Evolutionary conservation across 202 grass and related monocot species (phyloP), one percentile per base, ranked within the genome.

Genomic region (Schoenoplectus tabernaemontani): DNA sequence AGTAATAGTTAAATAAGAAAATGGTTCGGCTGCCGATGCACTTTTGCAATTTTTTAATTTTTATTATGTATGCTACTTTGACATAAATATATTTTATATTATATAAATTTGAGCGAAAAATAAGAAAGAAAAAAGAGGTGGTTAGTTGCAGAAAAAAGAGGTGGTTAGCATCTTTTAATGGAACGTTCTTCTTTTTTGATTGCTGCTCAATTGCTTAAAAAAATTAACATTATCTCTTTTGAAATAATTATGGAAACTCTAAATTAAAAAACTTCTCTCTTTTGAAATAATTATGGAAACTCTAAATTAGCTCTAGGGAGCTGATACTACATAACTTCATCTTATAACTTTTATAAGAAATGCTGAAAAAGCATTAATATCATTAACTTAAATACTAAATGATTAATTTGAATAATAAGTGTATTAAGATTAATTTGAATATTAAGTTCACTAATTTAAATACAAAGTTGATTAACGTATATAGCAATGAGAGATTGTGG

Each of bases 301-400:
- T 79, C 76, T 28, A 79, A 57, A 43, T 60, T 38, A 79, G 76
- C 76, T 60, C 62, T 79, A 62, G n/a, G n/a, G n/a, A n/a, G n/a
- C n/a, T n/a, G n/a, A n/a, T n/a, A n/a, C n/a, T n/a, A n/a, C n/a
- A n/a, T n/a, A n/a, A n/a, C n/a, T n/a, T n/a, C n/a, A n/a, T n/a
- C n/a, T n/a, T n/a, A n/a, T n/a, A n/a, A n/a, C n/a, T n/a, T n/a
- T n/a, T n/a, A n/a, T n/a, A n/a, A n/a, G n/a, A n/a, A n/a, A n/a
- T n/a, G n/a, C n/a, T n/a, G n/a, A n/a, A n/a, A n/a, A n/a, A n/a
- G n/a, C n/a, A n/a, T n/a, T n/a, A n/a, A n/a, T n/a, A n/a, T n/a
- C n/a, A n/a, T n/a, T n/a, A n/a, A n/a, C n/a, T n/a, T n/a, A n/a
- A n/a, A n/a, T n/a, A n/a, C n/a, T n/a, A n/a, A n/a, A n/a, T n/a